A percentile compares a stretch with the other conserved stretches of the same genome.
Evolutionary conservation across 371 early-diverging fungal genomes (phyloP).

Genomic region (Mortierella sp.): DNA sequence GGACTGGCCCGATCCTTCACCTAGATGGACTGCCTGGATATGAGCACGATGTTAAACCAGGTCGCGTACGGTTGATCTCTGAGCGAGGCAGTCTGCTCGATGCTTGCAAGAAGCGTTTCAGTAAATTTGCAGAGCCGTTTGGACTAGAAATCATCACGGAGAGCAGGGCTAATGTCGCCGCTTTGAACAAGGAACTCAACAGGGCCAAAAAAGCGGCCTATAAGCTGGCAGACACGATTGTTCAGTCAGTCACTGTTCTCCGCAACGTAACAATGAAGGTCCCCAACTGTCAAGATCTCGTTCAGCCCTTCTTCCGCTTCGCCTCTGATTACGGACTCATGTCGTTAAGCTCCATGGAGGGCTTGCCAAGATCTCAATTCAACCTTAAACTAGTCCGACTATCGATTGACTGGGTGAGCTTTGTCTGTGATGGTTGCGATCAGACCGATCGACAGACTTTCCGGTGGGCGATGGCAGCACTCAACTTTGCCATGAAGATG

Average conservation of each 20-base stretch:
- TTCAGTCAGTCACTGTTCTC: slow-evolving; percentile 66
- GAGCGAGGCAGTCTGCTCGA: slow-evolving; percentile 61
- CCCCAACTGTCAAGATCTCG: slow-evolving; percentile 75
- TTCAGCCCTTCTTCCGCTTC: slow-evolving; percentile 89
- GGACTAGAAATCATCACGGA: slow-evolving; percentile 67
- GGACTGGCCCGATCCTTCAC: slow-evolving; percentile 70
- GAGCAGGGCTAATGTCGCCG: slow-evolving; percentile 68
- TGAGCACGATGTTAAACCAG: slow-evolving; percentile 68
- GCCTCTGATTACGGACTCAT: slow-evolving; percentile 83
- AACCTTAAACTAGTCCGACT: slow-evolving; percentile 75
- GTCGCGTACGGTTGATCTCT: slow-evolving; percentile 78
- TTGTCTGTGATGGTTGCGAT: slow-evolving; percentile 81
- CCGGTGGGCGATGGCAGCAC: slow-evolving; percentile 89
- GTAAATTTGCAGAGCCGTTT: slow-evolving; percentile 60
- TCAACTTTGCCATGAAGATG: slow-evolving; percentile 86
- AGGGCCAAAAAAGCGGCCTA: slow-evolving; percentile 73
- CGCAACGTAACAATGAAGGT: slow-evolving; percentile 64
- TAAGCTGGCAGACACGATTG: slow-evolving; percentile 67
- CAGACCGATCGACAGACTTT: slow-evolving; percentile 85
- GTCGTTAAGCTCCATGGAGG: slow-evolving; percentile 74
- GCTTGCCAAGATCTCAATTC: slow-evolving; percentile 61
- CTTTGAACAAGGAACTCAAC: slow-evolving; percentile 67
- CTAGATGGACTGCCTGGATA: slow-evolving; percentile 43
- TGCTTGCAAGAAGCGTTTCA: slow-evolving; percentile 62
- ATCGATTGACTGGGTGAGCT: slow-evolving; percentile 89